phyloP scores from a whole-genome alignment of 2,329 filamentous ascomycete genomes.

The Canariomyces notabilis region DNA sequence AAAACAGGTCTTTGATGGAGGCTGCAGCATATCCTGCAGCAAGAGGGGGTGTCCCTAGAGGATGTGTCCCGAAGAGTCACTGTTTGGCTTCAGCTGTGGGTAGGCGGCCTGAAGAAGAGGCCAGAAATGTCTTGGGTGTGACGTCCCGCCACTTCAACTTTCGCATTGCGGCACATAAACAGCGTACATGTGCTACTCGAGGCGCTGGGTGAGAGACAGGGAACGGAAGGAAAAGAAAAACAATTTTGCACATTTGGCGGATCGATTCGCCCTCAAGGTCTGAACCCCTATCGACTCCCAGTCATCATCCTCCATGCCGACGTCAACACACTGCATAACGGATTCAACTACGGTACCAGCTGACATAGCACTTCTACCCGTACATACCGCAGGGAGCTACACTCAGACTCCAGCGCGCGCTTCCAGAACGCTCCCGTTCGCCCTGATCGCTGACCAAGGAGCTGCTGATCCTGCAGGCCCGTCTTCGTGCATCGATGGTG shows the following conservation, averaged over 20 bases:
- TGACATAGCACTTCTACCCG: not conserved
- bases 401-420: conserved; percentile 4
- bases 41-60: conserved; percentile 16
- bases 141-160: not conserved
- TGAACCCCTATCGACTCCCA: too few species aligned
- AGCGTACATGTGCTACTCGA: not conserved
- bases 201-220: too few species aligned
- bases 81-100: not conserved
- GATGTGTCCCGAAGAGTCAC: not conserved
- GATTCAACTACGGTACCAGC: not conserved
- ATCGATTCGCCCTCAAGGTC: too few species aligned
- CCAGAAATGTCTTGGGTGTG: not conserved
- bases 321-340: too few species aligned
- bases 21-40: conserved; percentile 16
- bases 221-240: too few species aligned
- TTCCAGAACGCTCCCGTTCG: conserved; percentile 10
- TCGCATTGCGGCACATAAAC: not conserved
- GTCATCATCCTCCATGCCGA: not conserved
- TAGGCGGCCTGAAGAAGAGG: not conserved
- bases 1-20: conserved; percentile 17
- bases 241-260: not conserved
- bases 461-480: conserved; percentile 13
- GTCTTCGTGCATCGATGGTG: conserved; percentile 11
- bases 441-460: conserved; percentile 5
- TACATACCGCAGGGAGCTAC: not conserved